Evolutionary conservation across 306 rosid genomes (phyloP).

Genomic region (Argentina anserina): DNA sequence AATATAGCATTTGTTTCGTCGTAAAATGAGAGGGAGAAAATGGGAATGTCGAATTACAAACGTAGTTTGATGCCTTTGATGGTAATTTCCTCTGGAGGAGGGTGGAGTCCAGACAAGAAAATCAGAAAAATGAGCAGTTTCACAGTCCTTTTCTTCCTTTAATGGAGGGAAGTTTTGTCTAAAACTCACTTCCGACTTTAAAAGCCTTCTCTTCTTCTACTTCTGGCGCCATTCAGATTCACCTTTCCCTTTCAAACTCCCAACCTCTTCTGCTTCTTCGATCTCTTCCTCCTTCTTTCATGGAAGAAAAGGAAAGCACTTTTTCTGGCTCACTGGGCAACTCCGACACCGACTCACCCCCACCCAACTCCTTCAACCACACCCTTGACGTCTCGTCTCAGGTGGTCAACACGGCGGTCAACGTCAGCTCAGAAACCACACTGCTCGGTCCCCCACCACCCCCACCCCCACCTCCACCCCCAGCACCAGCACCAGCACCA

Average conservation of each 20-base stretch:
- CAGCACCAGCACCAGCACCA: background rate
- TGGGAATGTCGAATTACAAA: background rate
- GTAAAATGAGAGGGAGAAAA: background rate
- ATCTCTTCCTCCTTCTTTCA: constrained; percentile 2
- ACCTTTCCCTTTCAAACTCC: constrained; percentile 44
- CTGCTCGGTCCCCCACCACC: background rate
- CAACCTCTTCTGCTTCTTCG: constrained; percentile 10
- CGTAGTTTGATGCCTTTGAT: no score
- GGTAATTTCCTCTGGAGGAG: constrained; percentile 3
- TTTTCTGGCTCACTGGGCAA: constrained; percentile 35
- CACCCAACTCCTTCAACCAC: constrained; percentile 23
- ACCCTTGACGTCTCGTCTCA: constrained; percentile 23
- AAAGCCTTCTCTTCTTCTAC: constrained; percentile 15
- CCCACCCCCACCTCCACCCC: background rate
- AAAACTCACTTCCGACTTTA: constrained; percentile 32
- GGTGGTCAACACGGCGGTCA: constrained; percentile 17
- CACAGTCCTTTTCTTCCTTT: constrained; percentile 44
- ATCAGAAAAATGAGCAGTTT: constrained; percentile 36
- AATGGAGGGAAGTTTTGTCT: constrained; percentile 52
- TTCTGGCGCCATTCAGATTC: constrained; percentile 73
- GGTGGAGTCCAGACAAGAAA: constrained; percentile 46
- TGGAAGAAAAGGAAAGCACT: constrained; percentile 52
- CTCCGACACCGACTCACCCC: constrained; percentile 37
- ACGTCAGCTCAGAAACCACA: constrained; percentile 7
- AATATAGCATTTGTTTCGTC: no score